Evolutionary conservation across 495 filamentous ascomycete species (phyloP), one percentile per base, ranked within the genome.

Genomic region (Daldinia grandis): DNA sequence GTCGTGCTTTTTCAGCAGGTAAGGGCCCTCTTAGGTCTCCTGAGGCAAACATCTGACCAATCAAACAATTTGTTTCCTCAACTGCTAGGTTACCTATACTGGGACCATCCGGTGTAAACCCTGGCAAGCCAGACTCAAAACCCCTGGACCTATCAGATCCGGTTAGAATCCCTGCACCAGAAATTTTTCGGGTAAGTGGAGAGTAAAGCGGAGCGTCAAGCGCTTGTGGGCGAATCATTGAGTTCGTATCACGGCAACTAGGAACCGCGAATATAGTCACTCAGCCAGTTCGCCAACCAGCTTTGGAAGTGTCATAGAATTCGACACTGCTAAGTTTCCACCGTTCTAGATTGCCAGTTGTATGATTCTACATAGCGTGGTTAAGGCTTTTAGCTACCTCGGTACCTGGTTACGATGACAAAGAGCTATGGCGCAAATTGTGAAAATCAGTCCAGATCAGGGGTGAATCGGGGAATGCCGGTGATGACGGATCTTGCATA

Each of bases 171-270:
- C 69, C 53, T 42, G 66, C 44, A 12, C 44, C 19, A 55, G 27
- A 44, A 56, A 47, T 68, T 59, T 60, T 54, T 67, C 55, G 59
- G 64, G 49, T 58, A 57, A 35, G 64, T 61, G 69, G 69, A n/a
- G 69, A 56, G 17, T 1, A 47, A 14, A 30, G 40, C 40, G 25
- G 47, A 55, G 31, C 49, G 38, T 44, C 49, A 37, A 53, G 70
- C 65, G 61, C 58, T 58, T 73, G 65, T 65, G 57, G 21, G 33
- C 70, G 40, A 73, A 73, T 73, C 65, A 62, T 54, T 55, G 44
- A 15, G 61, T 44, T 30, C 14, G 38, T 61, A 62, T 28, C 9
- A 47, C 35, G 38, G 61, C 61, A 66, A 58, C 54, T 38, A 73
- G 70, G 65, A 73, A 73, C 64, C 9, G n/a, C 33, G 42, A 57